Percentiles rank a stretch among this genome's conserved stretches.
These are phyloP conservation scores for Galium porrigens DNA, from an alignment of 305 asterid genomes.

Conservation along the genomic window DNA sequence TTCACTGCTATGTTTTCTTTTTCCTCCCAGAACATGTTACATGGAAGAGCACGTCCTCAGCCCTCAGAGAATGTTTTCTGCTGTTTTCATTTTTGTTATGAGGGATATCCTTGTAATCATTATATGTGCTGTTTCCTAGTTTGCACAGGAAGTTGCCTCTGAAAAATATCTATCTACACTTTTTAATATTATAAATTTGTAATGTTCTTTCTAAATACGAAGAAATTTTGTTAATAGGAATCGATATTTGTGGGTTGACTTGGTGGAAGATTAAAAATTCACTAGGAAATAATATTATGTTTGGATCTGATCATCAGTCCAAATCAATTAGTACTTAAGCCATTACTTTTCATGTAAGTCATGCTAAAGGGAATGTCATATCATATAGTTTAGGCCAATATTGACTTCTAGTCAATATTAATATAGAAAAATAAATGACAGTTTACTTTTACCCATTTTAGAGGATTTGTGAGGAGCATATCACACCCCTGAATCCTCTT, in stretches of 20 bases:
- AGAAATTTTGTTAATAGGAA: no score
- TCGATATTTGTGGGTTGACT: neutral
- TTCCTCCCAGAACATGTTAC: neutral
- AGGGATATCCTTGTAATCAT: neutral
- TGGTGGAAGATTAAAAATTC: neutral
- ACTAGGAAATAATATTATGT: neutral
- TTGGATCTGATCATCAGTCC: neutral
- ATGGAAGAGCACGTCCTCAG: constrained; percentile 1
- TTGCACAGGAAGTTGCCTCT: no score
- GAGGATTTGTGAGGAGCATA: neutral
- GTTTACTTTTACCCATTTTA: neutral
- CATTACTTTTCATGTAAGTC: neutral
- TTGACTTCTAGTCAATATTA: no score
- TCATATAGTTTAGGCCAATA: neutral
- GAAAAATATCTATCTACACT: no score
- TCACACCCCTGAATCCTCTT: neutral
- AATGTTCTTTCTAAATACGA: neutral
- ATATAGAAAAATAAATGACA: neutral
- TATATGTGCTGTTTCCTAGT: neutral
- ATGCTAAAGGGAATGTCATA: neutral
- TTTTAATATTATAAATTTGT: no score
- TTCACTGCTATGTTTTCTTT: constrained; percentile 8
- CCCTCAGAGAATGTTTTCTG: neutral
- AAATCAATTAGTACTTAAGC: neutral
- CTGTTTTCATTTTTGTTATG: neutral